A percentile compares a stretch with the other conserved stretches of the same genome.
phyloP scores from a whole-genome alignment of 805 yeast genomes.

The Dipodascus albidus region DNA sequence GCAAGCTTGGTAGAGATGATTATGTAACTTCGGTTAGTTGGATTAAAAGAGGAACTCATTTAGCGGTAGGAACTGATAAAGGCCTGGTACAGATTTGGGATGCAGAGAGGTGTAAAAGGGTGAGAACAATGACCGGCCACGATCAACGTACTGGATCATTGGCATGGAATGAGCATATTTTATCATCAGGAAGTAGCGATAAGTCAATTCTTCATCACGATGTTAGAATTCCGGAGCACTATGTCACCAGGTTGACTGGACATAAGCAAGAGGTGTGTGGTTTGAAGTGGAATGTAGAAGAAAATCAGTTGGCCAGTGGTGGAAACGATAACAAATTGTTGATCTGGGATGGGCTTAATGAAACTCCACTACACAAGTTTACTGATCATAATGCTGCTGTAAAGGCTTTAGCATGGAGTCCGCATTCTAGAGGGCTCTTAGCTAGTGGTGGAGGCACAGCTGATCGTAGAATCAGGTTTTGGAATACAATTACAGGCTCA shows the following conservation, averaged over 20 bases:
- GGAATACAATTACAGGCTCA: slow-evolving; percentile 80
- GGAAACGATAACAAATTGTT: slow-evolving; percentile 83
- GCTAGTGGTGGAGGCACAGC: slow-evolving; percentile 98
- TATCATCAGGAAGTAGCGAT: slow-evolving; percentile 83
- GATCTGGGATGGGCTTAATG: slow-evolving; percentile 76
- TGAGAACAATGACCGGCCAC: slow-evolving; percentile 91
- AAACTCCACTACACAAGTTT: slow-evolving; percentile 59
- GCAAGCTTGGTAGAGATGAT: slow-evolving; percentile 57
- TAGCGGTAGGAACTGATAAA: slow-evolving; percentile 80
- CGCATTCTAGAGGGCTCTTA: slow-evolving; percentile 85
- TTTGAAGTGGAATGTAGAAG: slow-evolving; percentile 83
- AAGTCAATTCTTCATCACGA: slow-evolving; percentile 78
- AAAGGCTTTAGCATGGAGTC: slow-evolving; percentile 95
- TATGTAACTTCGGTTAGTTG: slow-evolving; percentile 75
- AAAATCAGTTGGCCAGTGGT: slow-evolving; percentile 87
- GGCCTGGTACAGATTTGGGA: slow-evolving; percentile 96
- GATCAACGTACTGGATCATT: slow-evolving; percentile 71
- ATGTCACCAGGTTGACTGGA: slow-evolving; percentile 51
- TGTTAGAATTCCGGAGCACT: slow-evolving; percentile 79
- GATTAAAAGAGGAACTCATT: slow-evolving; percentile 90
- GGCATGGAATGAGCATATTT: slow-evolving; percentile 88
- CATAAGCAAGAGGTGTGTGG: slow-evolving; percentile 97
- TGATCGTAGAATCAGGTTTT: slow-evolving; percentile 77
- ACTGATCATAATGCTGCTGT: slow-evolving; percentile 89
- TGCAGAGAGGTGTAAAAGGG: slow-evolving; percentile 66